phyloP scores from a whole-genome alignment of 345 rosid genomes.

The Acer yangbiense region DNA sequence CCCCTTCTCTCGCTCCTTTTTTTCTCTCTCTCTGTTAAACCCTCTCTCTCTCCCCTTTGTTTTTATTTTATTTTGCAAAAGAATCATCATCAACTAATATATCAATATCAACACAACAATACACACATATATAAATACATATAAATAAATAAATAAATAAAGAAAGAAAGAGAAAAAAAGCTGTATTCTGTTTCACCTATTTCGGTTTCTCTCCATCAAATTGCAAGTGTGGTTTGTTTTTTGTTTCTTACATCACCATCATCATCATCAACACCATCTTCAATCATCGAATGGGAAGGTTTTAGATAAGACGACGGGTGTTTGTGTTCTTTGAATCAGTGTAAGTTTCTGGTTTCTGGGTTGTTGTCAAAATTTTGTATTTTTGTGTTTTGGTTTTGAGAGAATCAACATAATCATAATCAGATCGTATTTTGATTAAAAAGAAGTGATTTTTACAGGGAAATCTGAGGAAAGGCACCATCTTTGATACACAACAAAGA shows the following conservation, averaged over 20 bases:
- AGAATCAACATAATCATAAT: neutral
- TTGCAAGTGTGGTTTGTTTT: neutral
- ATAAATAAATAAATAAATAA: neutral
- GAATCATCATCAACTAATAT: constrained; percentile 11
- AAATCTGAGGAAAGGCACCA: constrained; percentile 24
- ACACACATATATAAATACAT: neutral
- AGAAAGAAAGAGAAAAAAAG: neutral
- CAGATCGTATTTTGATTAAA: neutral
- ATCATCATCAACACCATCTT: neutral
- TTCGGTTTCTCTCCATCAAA: constrained; percentile 11
- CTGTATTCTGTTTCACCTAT: constrained; percentile 2
- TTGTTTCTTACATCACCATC: neutral
- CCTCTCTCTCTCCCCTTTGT: neutral
- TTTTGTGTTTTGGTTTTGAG: constrained; percentile 8
- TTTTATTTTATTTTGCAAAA: constrained; percentile 9
- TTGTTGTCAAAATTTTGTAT: constrained; percentile 10
- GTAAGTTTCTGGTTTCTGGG: constrained; percentile 13
- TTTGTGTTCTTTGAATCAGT: constrained; percentile 16
- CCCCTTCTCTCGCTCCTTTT: neutral
- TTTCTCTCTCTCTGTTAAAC: neutral
- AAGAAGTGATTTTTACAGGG: constrained; percentile 27
- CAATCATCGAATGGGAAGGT: constrained; percentile 32
- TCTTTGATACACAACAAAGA: constrained; percentile 21
- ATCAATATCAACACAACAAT: neutral
- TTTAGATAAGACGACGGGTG: constrained; percentile 47